phyloP scores from a whole-genome alignment of 2,329 filamentous ascomycete species.

The Fusarium keratoplasticum region DNA sequence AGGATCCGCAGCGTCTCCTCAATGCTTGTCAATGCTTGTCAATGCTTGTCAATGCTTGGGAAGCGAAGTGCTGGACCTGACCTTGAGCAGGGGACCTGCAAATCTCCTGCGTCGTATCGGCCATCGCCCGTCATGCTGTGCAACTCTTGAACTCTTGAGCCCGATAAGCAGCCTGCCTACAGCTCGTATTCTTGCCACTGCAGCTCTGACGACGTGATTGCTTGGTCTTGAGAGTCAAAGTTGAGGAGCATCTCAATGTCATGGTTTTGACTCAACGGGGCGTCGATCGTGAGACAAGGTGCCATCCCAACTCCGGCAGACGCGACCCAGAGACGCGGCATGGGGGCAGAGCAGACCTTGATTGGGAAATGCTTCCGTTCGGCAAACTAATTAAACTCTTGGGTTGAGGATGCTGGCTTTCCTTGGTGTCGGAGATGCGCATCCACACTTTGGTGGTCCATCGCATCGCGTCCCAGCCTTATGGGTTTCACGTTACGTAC shows the following conservation, averaged over 20 bases:
- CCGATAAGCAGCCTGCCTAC: constrained; percentile 20
- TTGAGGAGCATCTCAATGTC: not conserved
- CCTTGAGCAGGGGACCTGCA: not conserved
- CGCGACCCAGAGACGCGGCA: constrained; percentile 12
- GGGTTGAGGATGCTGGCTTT: not conserved
- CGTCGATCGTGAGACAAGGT: constrained; percentile 21
- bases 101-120: constrained; percentile 29
- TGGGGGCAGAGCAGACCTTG: constrained; percentile 3
- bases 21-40: constrained; percentile 2
- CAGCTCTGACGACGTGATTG: not conserved
- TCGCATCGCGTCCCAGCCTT: constrained; percentile 27
- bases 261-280: not conserved
- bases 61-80: constrained; percentile 7
- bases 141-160: constrained; percentile 11
- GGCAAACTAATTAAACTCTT: constrained; percentile 18
- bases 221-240: not conserved
- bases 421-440: constrained; percentile 22
- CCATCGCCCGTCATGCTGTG: constrained; percentile 32
- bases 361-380: constrained; percentile 29
- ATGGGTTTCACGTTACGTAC: constrained; percentile 6
- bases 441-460: constrained; percentile 21
- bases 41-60: not conserved
- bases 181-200: constrained; percentile 21
- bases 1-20: constrained; percentile 24
- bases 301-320: constrained; percentile 31